Evolutionary conservation across 148 eudicot genomes (phyloP), one percentile per base, ranked within the genome.

Genomic region (Talinum fruticosum): DNA sequence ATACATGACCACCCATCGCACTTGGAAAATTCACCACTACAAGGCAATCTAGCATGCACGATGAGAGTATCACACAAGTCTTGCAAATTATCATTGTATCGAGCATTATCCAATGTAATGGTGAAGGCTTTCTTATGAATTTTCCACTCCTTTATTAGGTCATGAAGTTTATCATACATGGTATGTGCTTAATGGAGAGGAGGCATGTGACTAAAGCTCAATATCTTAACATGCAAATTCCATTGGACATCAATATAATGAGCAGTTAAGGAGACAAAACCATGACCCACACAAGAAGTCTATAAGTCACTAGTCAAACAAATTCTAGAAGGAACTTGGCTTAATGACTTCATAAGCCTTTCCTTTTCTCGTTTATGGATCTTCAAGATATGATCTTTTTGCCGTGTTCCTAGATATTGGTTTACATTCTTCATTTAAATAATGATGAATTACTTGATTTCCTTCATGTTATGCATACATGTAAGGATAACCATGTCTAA

Each of bases 401-500:
- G 54, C 33, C 1, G 34, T 70, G 12, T 45, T 71, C 26, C 57
- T 69, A 44, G 23, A 44, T 28, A 71, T 71, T 44, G n/a, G 34
- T 4, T 14, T 45, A 47, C 23, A 44, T 26, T 29, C 36, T 0
- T 29, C 35, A 45, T 71, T 28, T 10, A 71, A 71, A 44, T 41
- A 37, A 21, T 1, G 1, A 38, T 70, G 73, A 38, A 70, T 41
- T 34, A 6, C 29, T 8, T 18, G 10, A 24, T 70, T 70, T 24
- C 73, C 53, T 18, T 37, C 53, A 70, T 70, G 73, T 41, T 70
- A 53, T 23, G 33, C 53, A 70, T 38, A 70, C 1, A 54, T 41
- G 14, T n/a, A 70, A 5, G 73, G 7, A 38, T 41, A 70, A 1
- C 49, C 73, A 70, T 70, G 73, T 70, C 73, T 70, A 21, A 70